Conservation (phyloP, 495 filamentous ascomycete species). For the Annulohypoxylon stygium region DNA sequence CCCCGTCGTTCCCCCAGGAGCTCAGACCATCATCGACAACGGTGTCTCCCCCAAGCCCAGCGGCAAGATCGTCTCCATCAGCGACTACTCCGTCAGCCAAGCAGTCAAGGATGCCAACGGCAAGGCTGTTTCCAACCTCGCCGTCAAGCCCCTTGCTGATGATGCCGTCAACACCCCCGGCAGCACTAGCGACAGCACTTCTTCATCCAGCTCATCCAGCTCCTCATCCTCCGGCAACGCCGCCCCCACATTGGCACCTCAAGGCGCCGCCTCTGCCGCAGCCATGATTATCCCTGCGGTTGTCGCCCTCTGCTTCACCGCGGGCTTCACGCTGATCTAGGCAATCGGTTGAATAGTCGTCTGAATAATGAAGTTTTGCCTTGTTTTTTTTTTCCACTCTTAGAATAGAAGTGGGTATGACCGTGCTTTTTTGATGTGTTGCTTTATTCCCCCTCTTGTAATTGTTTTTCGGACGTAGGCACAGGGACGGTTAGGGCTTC, state of each 20-base stretch:
- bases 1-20: constrained; percentile 64
- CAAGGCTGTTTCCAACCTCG: constrained; percentile 51
- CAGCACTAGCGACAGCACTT: constrained; percentile 15
- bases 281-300: constrained; percentile 47
- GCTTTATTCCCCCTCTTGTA: constrained; percentile 47
- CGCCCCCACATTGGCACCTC: constrained; percentile 41
- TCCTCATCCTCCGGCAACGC: constrained; percentile 31
- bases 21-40: constrained; percentile 66
- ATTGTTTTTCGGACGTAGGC: constrained; percentile 38
- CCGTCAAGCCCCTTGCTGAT: constrained; percentile 58
- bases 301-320: constrained; percentile 45
- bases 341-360: constrained; percentile 38
- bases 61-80: constrained; percentile 59
- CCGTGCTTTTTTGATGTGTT: constrained; percentile 30
- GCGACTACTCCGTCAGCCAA: constrained; percentile 57
- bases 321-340: constrained; percentile 49
- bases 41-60: constrained; percentile 59
- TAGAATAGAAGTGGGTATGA: constrained; percentile 32
- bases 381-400: constrained; percentile 18
- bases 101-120: constrained; percentile 58
- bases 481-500: constrained; percentile 29
- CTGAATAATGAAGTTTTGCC: constrained; percentile 43
- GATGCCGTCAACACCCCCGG: constrained; percentile 55
- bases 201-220: constrained; percentile 14
- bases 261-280: constrained; percentile 41